These are phyloP conservation scores for Hypericum androsaemum DNA, from an alignment of 345 rosid genomes.

Conservation along the genomic window DNA sequence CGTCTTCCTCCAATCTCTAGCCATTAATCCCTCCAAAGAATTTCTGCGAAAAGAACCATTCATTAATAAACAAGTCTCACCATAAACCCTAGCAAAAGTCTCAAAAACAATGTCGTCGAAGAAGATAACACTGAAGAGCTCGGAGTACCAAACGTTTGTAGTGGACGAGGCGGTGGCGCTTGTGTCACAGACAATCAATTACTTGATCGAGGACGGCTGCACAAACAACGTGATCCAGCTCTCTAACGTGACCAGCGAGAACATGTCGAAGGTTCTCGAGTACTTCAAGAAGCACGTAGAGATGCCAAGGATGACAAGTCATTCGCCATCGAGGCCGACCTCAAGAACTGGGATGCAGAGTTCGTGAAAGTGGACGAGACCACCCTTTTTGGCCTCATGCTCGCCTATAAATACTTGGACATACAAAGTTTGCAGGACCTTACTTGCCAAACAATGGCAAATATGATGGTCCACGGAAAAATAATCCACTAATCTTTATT, in stretches of 20 bases:
- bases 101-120: neutral
- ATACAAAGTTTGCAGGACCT: neutral
- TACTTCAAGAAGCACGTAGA: constrained; percentile 1
- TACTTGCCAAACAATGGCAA: neutral
- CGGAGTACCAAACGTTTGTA: neutral
- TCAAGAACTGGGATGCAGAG: neutral
- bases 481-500: no score
- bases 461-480: neutral
- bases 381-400: neutral
- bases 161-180: neutral
- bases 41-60: no score
- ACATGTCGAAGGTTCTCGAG: neutral
- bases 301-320: neutral
- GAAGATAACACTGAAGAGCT: neutral
- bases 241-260: neutral
- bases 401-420: neutral
- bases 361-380: neutral
- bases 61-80: no score
- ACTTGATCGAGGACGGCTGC: constrained; percentile 1
- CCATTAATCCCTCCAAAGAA: no score
- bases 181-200: neutral
- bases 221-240: neutral
- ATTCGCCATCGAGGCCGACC: neutral
- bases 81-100: no score
- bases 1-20: no score